phyloP scores from a whole-genome alignment of 495 filamentous ascomycete genomes.

The Penicillium roqueforti region DNA sequence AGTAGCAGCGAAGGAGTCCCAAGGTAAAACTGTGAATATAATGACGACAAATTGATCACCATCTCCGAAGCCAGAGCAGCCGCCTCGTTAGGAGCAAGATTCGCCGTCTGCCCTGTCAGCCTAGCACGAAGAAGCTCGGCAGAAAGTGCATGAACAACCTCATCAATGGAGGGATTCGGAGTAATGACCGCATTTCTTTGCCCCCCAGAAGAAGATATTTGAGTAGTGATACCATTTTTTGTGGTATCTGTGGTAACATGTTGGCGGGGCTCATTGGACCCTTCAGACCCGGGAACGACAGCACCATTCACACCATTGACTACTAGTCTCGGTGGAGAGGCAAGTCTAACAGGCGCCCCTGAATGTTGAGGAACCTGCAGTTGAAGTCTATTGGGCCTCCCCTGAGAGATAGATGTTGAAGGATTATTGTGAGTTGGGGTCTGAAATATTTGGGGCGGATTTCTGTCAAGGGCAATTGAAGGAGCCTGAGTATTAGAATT shows the following conservation, averaged over 20 bases:
- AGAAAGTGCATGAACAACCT: constrained; percentile 35
- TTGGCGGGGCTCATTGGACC: background rate
- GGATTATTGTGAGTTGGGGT: constrained; percentile 27
- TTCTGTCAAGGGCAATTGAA: constrained; percentile 26
- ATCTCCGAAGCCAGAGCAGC: constrained; percentile 30
- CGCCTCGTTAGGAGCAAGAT: constrained; percentile 33
- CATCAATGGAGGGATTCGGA: constrained; percentile 29
- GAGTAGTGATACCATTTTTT: background rate
- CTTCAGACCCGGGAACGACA: constrained; percentile 3
- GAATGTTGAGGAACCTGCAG: constrained; percentile 76
- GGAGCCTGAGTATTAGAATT: constrained; percentile 27
- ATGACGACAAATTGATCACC: constrained; percentile 27
- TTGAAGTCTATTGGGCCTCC: constrained; percentile 54
- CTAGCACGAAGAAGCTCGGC: constrained; percentile 31
- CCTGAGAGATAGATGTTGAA: constrained; percentile 27
- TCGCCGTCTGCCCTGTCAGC: constrained; percentile 24
- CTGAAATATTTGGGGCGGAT: constrained; percentile 18
- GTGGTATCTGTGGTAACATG: background rate
- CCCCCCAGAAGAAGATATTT: constrained; percentile 6
- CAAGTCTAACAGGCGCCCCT: constrained; percentile 70
- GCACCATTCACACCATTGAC: constrained; percentile 58
- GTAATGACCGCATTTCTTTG: constrained; percentile 6
- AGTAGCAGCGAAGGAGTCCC: constrained; percentile 21
- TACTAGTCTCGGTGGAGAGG: constrained; percentile 67
- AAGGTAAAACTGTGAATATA: constrained; percentile 29